These are phyloP conservation scores for Spathaspora sp. DNA, from an alignment of 805 yeast species.

Conservation along the genomic window DNA sequence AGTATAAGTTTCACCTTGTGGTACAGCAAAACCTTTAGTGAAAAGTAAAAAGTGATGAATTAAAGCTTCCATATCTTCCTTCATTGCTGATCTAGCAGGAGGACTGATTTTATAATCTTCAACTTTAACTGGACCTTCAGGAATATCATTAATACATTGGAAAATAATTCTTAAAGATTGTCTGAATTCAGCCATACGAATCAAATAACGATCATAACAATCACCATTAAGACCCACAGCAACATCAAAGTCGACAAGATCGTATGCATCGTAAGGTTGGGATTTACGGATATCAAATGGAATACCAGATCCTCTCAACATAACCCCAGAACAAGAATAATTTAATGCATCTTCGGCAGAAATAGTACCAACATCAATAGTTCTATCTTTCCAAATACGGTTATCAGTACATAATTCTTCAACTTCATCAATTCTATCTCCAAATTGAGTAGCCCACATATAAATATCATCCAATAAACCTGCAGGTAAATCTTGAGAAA, in stretches of 20 bases:
- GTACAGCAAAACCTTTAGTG: slow-evolving; percentile 86
- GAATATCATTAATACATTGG: slow-evolving; percentile 89
- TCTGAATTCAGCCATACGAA: slow-evolving; percentile 90
- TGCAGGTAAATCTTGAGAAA: slow-evolving; percentile 79
- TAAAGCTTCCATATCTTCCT: slow-evolving; percentile 88
- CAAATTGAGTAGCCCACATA: slow-evolving; percentile 96
- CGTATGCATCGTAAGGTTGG: slow-evolving; percentile 89
- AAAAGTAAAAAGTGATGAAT: slow-evolving; percentile 85
- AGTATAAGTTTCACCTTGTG: slow-evolving; percentile 87
- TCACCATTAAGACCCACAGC: slow-evolving; percentile 88
- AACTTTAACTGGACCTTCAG: slow-evolving; percentile 86
- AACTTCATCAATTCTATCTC: slow-evolving; percentile 86
- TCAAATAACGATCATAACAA: slow-evolving; percentile 84
- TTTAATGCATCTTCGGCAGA: slow-evolving; percentile 85
- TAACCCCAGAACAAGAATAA: slow-evolving; percentile 78
- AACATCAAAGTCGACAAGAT: slow-evolving; percentile 78
- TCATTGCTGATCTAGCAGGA: slow-evolving; percentile 79
- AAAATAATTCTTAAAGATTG: slow-evolving; percentile 85
- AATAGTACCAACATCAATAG: slow-evolving; percentile 73
- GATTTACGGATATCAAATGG: slow-evolving; percentile 84
- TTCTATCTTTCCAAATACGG: slow-evolving; percentile 89
- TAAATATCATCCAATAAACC: slow-evolving; percentile 86
- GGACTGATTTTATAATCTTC: slow-evolving; percentile 85
- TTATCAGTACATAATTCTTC: slow-evolving; percentile 88
- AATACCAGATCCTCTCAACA: slow-evolving; percentile 88